phyloP scores from a whole-genome alignment of 1,139 yeast genomes.

The Zygotorulaspora mrakii region DNA sequence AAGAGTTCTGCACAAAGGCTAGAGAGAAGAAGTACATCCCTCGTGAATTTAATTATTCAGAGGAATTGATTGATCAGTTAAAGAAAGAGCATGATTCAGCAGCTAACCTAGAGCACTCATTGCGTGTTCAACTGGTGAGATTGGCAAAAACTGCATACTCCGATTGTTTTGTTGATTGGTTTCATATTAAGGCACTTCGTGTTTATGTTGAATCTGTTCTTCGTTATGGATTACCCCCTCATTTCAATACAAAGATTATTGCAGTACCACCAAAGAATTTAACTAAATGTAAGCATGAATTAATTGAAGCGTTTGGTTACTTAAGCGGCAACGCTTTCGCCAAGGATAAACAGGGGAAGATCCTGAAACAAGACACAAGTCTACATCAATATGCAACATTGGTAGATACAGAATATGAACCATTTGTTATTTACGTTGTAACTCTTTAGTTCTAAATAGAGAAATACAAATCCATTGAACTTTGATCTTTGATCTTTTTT shows the following conservation, averaged over 20 bases:
- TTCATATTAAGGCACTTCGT: slow-evolving; percentile 72
- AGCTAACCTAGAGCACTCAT: slow-evolving; percentile 64
- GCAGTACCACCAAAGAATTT: slow-evolving; percentile 43
- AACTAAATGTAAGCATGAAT: slow-evolving; percentile 60
- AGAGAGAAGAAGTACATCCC: slow-evolving; percentile 91
- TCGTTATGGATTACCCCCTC: slow-evolving; percentile 95
- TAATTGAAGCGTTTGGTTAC: slow-evolving; percentile 74
- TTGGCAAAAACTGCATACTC: slow-evolving; percentile 83
- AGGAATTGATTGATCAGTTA: slow-evolving; percentile 65
- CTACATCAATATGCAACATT: slow-evolving; percentile 84
- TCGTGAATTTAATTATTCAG: slow-evolving; percentile 86
- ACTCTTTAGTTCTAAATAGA: slow-evolving; percentile 13
- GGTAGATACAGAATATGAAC: slow-evolving; percentile 93
- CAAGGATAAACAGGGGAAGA: slow-evolving; percentile 60
- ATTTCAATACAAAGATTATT: slow-evolving; percentile 58
- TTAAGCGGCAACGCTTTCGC: slow-evolving; percentile 84
- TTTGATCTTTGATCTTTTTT: no score
- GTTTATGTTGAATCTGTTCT: slow-evolving; percentile 67
- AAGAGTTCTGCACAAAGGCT: slow-evolving; percentile 63
- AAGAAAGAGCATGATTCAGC: slow-evolving; percentile 77
- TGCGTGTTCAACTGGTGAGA: slow-evolving; percentile 75
- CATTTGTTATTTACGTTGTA: slow-evolving; percentile 78
- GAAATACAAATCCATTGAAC: slow-evolving; percentile 3
- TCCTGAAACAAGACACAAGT: slow-evolving; percentile 52
- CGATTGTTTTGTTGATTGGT: slow-evolving; percentile 81